Evolutionary conservation across 306 rosid genomes (phyloP), one percentile per base, ranked within the genome.

Genomic region (Echinosophora koreensis): DNA sequence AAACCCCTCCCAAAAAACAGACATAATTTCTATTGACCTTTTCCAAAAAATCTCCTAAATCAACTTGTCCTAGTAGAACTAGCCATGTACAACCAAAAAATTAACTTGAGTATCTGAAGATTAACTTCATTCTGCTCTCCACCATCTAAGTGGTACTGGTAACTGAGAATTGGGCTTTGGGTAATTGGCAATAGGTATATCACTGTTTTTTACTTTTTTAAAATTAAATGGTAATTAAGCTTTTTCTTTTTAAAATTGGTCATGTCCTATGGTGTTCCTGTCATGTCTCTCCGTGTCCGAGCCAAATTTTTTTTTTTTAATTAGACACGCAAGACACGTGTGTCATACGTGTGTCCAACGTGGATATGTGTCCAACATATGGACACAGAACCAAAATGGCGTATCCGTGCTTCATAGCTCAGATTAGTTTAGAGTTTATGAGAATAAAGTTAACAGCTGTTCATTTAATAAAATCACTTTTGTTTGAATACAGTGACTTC

Each of bases 401-500:
- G 3, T 44, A 13, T 44, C 50, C 50, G 3, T 44, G 50, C 50
- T 61, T 61, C 44, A 56, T 63, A 55, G 28, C 28, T 39, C 14
- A 42, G 44, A 9, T 44, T 10, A 44, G 16, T 41, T 27, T 76
- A 14, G 58, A 69, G 71, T 58, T 77, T 52, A 68, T 38, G 42
- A 59, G 39, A 81, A 66, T 69, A 56, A 66, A 71, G 73, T 76
- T 42, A 66, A 50, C 74, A 7, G 2, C 38, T 50, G 46, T 57
- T 73, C 64, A 46, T 59, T 38, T 59, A 72, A 57, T 80, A 30
- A 77, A 27, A 14, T 16, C 15, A 18, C 41, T 42, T 70, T 71
- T 7, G 56, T 69, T 54, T 71, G 52, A 52, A 59, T 80, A 82
- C 97, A 96, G 99, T 59, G 93, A 91, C 89, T 96, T 96, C 38